Evolutionary conservation across 805 yeast species (phyloP).

Genomic region (Lipomyces sp.): DNA sequence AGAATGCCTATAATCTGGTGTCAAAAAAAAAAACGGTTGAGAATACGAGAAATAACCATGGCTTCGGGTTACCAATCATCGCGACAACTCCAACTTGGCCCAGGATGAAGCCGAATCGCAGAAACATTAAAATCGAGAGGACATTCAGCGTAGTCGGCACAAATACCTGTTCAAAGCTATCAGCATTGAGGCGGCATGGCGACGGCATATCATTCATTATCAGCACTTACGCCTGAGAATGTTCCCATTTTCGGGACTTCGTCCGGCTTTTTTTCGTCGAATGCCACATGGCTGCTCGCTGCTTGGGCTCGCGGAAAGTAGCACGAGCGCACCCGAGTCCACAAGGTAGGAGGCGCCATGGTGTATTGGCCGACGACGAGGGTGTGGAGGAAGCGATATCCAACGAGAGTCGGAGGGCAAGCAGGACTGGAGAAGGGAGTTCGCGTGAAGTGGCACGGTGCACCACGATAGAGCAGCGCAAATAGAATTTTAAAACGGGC

Average conservation of each 20-base stretch:
- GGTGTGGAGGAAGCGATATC: not conserved
- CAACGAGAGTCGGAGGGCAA: not conserved
- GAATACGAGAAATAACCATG: not conserved
- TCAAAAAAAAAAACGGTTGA: not conserved
- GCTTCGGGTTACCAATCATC: conserved; percentile 39
- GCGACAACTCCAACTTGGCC: conserved; percentile 94
- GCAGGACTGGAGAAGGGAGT: too few species aligned
- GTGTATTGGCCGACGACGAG: not conserved
- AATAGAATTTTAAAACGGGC: too few species aligned
- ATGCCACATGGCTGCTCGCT: not conserved
- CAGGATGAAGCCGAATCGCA: conserved; percentile 89
- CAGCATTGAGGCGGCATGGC: not conserved
- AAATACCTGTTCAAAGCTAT: conserved; percentile 43
- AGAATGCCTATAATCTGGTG: conserved; percentile 44
- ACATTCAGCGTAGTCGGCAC: conserved; percentile 92
- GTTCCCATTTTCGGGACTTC: conserved; percentile 32
- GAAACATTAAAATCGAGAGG: conserved; percentile 87
- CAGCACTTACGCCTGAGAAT: conserved; percentile 30
- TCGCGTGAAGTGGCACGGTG: too few species aligned
- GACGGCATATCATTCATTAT: not conserved
- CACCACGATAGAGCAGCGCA: too few species aligned
- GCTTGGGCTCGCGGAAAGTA: conserved; percentile 1
- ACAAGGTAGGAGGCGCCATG: conserved; percentile 18
- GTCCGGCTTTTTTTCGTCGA: conserved; percentile 14
- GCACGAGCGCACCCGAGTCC: conserved; percentile 19